These are phyloP conservation scores for Sutorius eximius DNA, from an alignment of 1,284 basidiomycete genomes.

Conservation along the genomic window DNA sequence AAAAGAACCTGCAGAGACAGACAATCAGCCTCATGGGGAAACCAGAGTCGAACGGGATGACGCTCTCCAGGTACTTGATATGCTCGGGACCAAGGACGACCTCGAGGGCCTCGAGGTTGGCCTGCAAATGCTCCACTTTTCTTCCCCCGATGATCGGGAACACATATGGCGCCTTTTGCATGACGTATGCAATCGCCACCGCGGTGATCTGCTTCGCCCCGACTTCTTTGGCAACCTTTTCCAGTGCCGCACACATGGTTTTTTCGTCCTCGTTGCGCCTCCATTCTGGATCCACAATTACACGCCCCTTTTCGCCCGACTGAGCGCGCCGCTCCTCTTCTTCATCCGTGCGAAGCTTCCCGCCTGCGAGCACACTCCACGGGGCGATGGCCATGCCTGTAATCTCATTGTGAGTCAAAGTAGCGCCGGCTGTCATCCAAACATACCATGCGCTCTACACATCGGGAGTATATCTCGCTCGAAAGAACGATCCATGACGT, in stretches of 20 bases:
- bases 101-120: slow-evolving; percentile 49
- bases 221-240: slow-evolving; percentile 41
- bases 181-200: slow-evolving; percentile 48
- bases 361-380: slow-evolving; percentile 41
- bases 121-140: slow-evolving; percentile 49
- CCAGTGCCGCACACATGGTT: slow-evolving; percentile 28
- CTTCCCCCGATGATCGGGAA: slow-evolving; percentile 53
- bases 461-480: slow-evolving; percentile 66
- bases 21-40: slow-evolving; percentile 45
- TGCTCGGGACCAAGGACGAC: slow-evolving; percentile 45
- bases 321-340: slow-evolving; percentile 33
- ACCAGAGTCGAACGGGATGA: slow-evolving; percentile 43
- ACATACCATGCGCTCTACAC: slow-evolving; percentile 41
- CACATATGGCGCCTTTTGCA: slow-evolving; percentile 49
- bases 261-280: slow-evolving; percentile 32
- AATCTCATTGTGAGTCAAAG: not conserved
- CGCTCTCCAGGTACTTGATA: slow-evolving; percentile 43
- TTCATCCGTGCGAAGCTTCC: slow-evolving; percentile 37
- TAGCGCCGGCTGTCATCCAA: not conserved
- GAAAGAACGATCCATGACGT: slow-evolving; percentile 48
- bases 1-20: slow-evolving; percentile 17
- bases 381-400: slow-evolving; percentile 42
- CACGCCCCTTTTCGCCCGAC: slow-evolving; percentile 33
- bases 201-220: slow-evolving; percentile 35
- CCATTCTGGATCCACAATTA: slow-evolving; percentile 21